Evolutionary conservation across 768 basidiomycete species (phyloP), one percentile per base, ranked within the genome.

Genomic region (Boletus bicolor): DNA sequence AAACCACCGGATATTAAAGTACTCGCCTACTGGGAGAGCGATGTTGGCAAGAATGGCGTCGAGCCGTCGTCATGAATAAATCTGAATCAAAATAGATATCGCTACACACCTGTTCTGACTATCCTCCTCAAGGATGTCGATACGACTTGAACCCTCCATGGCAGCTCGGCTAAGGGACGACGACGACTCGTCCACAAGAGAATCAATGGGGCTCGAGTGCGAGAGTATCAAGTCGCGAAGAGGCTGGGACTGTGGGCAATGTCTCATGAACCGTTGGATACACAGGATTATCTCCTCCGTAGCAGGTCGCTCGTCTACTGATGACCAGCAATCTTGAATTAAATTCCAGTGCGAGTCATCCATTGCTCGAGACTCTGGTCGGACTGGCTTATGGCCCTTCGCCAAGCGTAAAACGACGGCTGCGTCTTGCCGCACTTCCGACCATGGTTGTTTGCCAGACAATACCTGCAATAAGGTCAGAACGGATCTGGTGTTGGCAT

Each of bases 381-480:
- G 14, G 2, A 46, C 5, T 2, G 61, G 62, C 6, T 42, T 48
- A 1, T 44, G 14, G 1, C 54, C 62, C 8, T 21, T 44, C 0
- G 7, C 15, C 24, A 63, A 37, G 11, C 30, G 5, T 5, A 51
- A 71, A 28, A 57, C 17, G 41, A 64, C 11, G 0, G 45, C 42
- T 2, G 5, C 17, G 9, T 56, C 54, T 12, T 24, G 6, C 6
- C 14, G 15, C 7, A 54, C 12, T 28, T 59, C 56, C 1, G 38
- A 51, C 61, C 58, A 64, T 4, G 64, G 64, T 11, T 39, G 38
- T 30, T 59, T 46, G 0, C 64, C 55, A 0, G 64, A 63, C 24
- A 63, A 35, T 6, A 60, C 61, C 79, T 73, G 28, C 12, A 52
- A 35, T 5, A 24, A 8, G 4, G 3, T 52, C 12, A 36, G 49